Base-by-base conservation (phyloP, 139 green algal genomes). In the Tetradesmus lagerheimii region DNA sequence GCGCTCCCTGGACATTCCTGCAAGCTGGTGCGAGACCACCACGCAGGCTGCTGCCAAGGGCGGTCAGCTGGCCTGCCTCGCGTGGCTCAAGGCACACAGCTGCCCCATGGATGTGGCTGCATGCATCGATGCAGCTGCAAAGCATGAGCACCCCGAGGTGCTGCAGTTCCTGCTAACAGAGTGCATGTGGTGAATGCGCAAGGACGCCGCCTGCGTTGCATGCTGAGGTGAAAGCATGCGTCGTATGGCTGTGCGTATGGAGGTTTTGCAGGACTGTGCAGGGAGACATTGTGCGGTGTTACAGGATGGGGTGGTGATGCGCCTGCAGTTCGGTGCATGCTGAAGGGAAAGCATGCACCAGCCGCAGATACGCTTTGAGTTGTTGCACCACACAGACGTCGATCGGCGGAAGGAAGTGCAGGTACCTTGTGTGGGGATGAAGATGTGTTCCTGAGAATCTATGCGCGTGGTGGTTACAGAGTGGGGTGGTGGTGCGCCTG, bases 121-220 rank as follows among this genome's bases (percentile, higher is more conserved):
- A 41, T 85, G 79, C 41, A 31, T 85, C 11, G 41, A 85, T 38
- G 79, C 79, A 11, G 39, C 79, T 41, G 57, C 57, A n/a, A 64
- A 85, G 41, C 53, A 85, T 43, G 53, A 85, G 41, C 41, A 85
- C 27, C 6, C 79, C 20, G 79, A 85, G 31, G 79, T 85, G 39
- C n/a, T 66, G n/a, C 41, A 85, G 5, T 85, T 47, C 41, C 50
- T 85, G 27, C n/a, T 67, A 12, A 67, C 79, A 39, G 79, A 85
- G 41, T 47, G 41, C 41, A 67, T 85, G n/a, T 85, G 41, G 79
- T 85, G 41, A 85, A 34, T 0, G 41, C 39, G 23, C 1, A 2
- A 14, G 57, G 20, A n/a, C 25, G 57, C 57, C 16, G 20, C 57
- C 23, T 23, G 57, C 8, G 57, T 20, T 71, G 57, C 57, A n/a